Base-by-base conservation (phyloP, 441 rosid genomes). In the Aleurites moluccanus region DNA sequence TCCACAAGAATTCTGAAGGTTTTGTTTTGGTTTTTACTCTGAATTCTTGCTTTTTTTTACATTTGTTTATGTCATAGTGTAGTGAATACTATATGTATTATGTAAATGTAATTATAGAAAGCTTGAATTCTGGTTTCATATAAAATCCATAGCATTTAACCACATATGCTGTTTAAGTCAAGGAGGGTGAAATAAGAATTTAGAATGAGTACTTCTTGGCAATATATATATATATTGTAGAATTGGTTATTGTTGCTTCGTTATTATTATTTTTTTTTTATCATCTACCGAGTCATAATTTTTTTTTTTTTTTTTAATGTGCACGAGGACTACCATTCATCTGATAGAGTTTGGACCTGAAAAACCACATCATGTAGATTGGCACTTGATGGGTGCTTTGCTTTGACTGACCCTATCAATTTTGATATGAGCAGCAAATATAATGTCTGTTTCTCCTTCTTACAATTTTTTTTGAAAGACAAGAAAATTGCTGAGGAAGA, bases 1-100 rank as follows among this genome's bases (percentile, higher is more conserved):
- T 95, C 77, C 97, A 91, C 83, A 90, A 89, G 77, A 93, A 93
- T 74, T 70, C 90, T 73, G 91, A 95, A 85, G 98, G 99, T 95
- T 79, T 49, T 72, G 0, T 14, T 21, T 55, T 25, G 55, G 7
- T 40, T 23, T 21, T 49, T 62, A 15, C 7, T 4, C 11, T 3
- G 4, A 35, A 47, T 3, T 40, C 23, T 30, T 52, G 38, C 35
- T 33, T 69, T 0, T 25, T 53, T 4, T n/a, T 53, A 61, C 23
- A 2, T 62, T 40, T 6, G 16, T 35, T 40, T 50, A 27, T 53
- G 18, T 40, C 3, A 6, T 16, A 35, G 1, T 15, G 44, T 6
- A 47, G 55, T 40, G 16, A 21, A 42, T 16, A 6, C 3, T 66
- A 53, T 55, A 10, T 64, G n/a, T n/a, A n/a, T n/a, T n/a, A n/a